Conservation (phyloP, 345 rosid species). For the Eucalyptus erythrocorys region DNA sequence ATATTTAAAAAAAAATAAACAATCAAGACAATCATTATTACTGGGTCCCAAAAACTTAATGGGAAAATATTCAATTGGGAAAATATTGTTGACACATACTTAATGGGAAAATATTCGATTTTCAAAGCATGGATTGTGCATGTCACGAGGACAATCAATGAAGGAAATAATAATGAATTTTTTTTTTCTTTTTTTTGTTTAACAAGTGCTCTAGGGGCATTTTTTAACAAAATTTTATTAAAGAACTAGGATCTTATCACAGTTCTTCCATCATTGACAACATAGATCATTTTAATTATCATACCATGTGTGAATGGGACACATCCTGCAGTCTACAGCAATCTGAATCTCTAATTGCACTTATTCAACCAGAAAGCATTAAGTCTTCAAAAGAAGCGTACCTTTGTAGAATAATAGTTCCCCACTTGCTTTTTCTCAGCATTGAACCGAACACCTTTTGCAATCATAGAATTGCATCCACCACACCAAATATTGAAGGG, state of each 20-base stretch:
- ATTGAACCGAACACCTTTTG: conserved; percentile 94
- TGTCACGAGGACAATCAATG: not conserved
- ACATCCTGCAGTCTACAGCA: not conserved
- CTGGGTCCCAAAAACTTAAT: not conserved
- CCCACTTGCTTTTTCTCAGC: conserved; percentile 99
- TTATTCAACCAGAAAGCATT: not conserved
- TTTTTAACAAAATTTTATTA: not conserved
- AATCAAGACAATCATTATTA: not conserved
- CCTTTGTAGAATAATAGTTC: conserved; percentile 97
- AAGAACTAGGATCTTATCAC: not conserved
- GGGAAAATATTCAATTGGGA: not conserved
- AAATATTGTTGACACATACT: no score
- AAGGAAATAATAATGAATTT: not conserved
- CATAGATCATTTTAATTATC: not conserved
- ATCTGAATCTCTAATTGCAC: not conserved
- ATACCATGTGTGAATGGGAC: not conserved
- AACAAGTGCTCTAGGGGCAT: not conserved
- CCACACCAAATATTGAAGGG: conserved; percentile 96
- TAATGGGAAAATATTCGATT: not conserved
- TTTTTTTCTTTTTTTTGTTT: not conserved
- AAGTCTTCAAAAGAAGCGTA: not conserved
- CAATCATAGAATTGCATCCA: conserved; percentile 94
- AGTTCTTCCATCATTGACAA: not conserved
- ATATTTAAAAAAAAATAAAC: not conserved
- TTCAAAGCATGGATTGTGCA: not conserved